A percentile compares a stretch with the other conserved stretches of the same genome.
phyloP scores from a whole-genome alignment of 2,329 filamentous ascomycete species.

The Pseudohalonectria lignicola region DNA sequence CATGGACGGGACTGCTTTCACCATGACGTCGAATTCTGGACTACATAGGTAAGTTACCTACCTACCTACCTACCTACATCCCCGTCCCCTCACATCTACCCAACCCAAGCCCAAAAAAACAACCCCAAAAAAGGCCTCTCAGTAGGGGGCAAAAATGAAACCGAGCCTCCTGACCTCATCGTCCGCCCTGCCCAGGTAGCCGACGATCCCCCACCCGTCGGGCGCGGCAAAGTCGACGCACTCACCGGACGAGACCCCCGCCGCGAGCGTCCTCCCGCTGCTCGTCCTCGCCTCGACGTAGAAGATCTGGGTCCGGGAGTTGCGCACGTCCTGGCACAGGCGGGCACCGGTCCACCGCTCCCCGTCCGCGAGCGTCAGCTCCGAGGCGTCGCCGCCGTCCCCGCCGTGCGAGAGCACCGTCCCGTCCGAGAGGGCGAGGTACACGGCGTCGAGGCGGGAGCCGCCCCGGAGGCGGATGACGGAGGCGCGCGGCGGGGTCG shows the following conservation, averaged over 20 bases:
- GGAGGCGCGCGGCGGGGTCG: slow-evolving; percentile 19
- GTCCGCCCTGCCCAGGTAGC: slow-evolving; percentile 37
- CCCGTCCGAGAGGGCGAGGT: slow-evolving; percentile 34
- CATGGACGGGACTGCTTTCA: too few species aligned
- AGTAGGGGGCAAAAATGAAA: too few species aligned
- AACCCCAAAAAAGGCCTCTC: background rate
- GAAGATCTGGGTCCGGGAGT: slow-evolving; percentile 37
- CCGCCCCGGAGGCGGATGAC: slow-evolving; percentile 33
- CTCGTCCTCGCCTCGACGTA: slow-evolving; percentile 43
- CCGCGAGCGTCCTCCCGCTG: slow-evolving; percentile 28
- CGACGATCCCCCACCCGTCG: slow-evolving; percentile 39
- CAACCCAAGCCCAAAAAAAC: background rate
- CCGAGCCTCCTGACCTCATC: too few species aligned
- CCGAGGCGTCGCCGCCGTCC: slow-evolving; percentile 29
- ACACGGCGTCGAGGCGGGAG: slow-evolving; percentile 38
- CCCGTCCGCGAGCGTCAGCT: slow-evolving; percentile 28
- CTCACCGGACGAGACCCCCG: slow-evolving; percentile 32
- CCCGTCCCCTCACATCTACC: background rate
- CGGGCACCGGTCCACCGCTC: slow-evolving; percentile 38
- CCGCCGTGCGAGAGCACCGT: slow-evolving; percentile 40
- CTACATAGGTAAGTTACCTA: background rate
- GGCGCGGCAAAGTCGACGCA: slow-evolving; percentile 36
- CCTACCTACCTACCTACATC: background rate
- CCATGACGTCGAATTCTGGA: too few species aligned
- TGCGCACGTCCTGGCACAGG: slow-evolving; percentile 38